Evolutionary conservation across 768 basidiomycete species (phyloP), one percentile per base, ranked within the genome.

Genomic region (Lactarius sanguifluus): DNA sequence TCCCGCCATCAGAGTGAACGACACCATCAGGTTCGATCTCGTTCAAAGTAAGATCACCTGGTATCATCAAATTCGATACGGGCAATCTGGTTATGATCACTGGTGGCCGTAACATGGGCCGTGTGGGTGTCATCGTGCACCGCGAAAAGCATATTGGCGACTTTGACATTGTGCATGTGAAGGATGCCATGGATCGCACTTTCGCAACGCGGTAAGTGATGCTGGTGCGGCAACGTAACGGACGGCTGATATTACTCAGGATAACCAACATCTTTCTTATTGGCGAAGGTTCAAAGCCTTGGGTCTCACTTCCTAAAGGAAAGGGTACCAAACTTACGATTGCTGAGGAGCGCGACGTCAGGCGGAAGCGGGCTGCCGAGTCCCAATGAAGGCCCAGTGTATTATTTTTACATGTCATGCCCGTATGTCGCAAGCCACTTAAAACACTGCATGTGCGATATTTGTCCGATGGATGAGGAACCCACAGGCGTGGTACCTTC

Each of bases 61-160:
- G 96, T 75, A 92, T 86, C 75, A 89, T 96, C 77, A 91, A 94
- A 79, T 99, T 98, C 77, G 97, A 98, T 76, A 93, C 92, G 50
- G 96, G 96, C 67, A 97, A 98, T 83, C 87, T 96, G 70, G 94
- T 92, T 78, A 93, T 96, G 85, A 86, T 97, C 81, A 99, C 97
- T 69, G 97, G 97, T 76, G 97, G 97, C 70, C 94, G 96, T 78
- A 99, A 98, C 89, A 98, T 98, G 94, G 97, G 97, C 71, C 88
- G 97, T 81, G 91, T 89, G 64, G 97, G 97, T 82, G 87, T 94
- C 70, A 97, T 99, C 74, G 88, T 94, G 61, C 93, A 96, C 82
- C 86, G 91, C 72, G 97, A 98, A 85, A 94, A 94, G 83, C 97
- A 98, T 79, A 81, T 93, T 71, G 97, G 97, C 78, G 96, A 96